Conservation (phyloP, 257 asterid species). For the Solanum clarkiae region DNA sequence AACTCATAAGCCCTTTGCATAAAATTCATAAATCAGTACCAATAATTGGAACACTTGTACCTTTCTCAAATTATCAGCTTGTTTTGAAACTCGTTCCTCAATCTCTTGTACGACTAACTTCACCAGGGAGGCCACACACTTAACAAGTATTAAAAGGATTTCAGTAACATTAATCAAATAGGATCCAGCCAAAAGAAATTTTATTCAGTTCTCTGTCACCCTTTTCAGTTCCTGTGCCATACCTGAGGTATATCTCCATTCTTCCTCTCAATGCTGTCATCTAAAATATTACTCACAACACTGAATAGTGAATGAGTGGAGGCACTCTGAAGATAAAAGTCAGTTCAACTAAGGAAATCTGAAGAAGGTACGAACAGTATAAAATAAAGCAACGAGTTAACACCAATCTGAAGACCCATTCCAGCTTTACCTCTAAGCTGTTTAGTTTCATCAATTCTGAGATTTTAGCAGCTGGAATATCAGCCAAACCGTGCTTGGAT, state of each 20-base stretch:
- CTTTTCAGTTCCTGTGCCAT: conserved; percentile 10
- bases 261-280: conserved; percentile 67
- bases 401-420: not conserved
- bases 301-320: conserved; percentile 65
- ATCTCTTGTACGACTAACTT: conserved; percentile 76
- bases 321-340: conserved; percentile 44
- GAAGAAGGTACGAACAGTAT: not conserved
- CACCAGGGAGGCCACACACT: conserved; percentile 78
- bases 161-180: conserved; percentile 8
- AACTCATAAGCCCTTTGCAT: not conserved
- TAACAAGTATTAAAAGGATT: conserved; percentile 12
- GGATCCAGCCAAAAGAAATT: not conserved
- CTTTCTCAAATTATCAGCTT: conserved; percentile 57
- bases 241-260: conserved; percentile 81
- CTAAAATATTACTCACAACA: conserved; percentile 48
- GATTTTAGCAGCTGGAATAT: conserved; percentile 46
- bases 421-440: conserved; percentile 53
- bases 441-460: conserved; percentile 67
- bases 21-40: not conserved
- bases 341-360: conserved; percentile 3
- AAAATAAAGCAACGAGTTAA: not conserved
- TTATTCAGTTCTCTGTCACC: conserved; percentile 1
- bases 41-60: conserved; percentile 8
- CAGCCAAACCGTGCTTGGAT: conserved; percentile 37
- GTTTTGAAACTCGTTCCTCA: conserved; percentile 64